Conservation (phyloP, 441 rosid species). For the Syzygium malaccense region DNA sequence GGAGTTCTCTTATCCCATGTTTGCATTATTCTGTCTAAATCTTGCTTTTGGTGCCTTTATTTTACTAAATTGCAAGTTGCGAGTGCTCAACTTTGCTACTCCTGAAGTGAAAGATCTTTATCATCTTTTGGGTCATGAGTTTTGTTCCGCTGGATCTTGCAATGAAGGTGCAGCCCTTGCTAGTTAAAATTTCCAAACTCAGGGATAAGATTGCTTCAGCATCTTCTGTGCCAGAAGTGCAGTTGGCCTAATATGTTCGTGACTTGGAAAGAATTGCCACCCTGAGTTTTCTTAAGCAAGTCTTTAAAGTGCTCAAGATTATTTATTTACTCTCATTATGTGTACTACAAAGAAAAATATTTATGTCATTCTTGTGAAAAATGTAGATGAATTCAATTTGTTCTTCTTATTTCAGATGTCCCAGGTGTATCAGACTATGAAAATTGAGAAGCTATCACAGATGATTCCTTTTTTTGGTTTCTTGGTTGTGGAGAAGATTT, state of each 20-base stretch:
- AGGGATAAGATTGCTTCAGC: conserved; percentile 92
- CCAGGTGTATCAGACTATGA: conserved; percentile 77
- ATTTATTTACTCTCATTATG: neutral
- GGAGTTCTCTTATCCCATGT: neutral
- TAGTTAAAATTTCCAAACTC: conserved; percentile 69
- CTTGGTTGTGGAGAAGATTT: conserved; percentile 79
- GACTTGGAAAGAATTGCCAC: conserved; percentile 84
- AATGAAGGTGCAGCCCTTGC: conserved; percentile 63
- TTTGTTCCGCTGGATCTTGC: conserved; percentile 80
- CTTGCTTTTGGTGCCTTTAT: neutral
- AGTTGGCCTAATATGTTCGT: conserved; percentile 76
- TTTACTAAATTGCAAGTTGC: conserved; percentile 41
- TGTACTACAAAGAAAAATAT: neutral
- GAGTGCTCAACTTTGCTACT: conserved; percentile 81
- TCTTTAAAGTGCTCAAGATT: conserved; percentile 7
- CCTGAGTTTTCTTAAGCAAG: conserved; percentile 92
- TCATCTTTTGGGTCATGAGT: conserved; percentile 84
- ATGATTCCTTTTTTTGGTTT: conserved; percentile 90
- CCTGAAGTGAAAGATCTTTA: conserved; percentile 97
- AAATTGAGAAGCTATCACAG: conserved; percentile 63
- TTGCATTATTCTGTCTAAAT: neutral
- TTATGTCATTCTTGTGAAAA: neutral
- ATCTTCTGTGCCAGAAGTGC: conserved; percentile 87
- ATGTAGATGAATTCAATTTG: neutral
- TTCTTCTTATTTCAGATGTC: conserved; percentile 59